Base-by-base conservation (phyloP, 805 yeast species). In the Nakazawaea siamensis region DNA sequence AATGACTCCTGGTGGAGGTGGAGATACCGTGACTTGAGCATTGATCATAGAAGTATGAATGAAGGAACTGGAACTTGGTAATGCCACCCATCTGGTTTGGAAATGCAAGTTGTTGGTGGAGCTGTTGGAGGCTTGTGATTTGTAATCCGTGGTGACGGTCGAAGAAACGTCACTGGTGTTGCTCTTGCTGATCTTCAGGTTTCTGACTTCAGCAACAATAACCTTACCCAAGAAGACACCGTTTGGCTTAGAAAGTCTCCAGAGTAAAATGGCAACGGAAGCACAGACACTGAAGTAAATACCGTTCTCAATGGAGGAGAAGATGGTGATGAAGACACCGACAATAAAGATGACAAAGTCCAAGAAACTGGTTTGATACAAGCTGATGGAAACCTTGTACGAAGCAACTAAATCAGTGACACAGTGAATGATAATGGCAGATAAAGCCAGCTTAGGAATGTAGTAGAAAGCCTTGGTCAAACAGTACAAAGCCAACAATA, bases 361-460 rank as follows among this genome's bases (percentile, higher is more conserved):
- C 18, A 82, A 42, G 19, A 96, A 96, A 32, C 75, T 60, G 38
- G 80, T 70, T 43, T 65, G 69, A 80, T 84, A 88, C 53, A 82
- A 69, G 44, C 65, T 70, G 71, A 72, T 71, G 8, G 87, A 70
- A 18, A 79, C 71, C 46, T 67, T 68, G 54, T 74, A 83, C 34
- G 77, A 68, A 2, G 94, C 80, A 40, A 86, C 58, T 55, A 88
- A 70, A 57, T 87, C 96, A 34, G 84, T 72, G 14, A 88, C 97
- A 19, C 96, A 95, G 57, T 88, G 96, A 51, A 88, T 88, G 45
- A 88, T 88, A 44, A 88, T 76, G 2, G 96, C 96, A 43, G 79
- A 67, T 38, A 88, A 66, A 3, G 90, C 76, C 7, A 96, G 95
- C 47, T 83, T 84, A 33, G 97, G 95, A 57, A 88, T 88, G 62